Evolutionary conservation across 2,329 filamentous ascomycete genomes (phyloP), one percentile per base, ranked within the genome.

Genomic region (Epichloe festucae): DNA sequence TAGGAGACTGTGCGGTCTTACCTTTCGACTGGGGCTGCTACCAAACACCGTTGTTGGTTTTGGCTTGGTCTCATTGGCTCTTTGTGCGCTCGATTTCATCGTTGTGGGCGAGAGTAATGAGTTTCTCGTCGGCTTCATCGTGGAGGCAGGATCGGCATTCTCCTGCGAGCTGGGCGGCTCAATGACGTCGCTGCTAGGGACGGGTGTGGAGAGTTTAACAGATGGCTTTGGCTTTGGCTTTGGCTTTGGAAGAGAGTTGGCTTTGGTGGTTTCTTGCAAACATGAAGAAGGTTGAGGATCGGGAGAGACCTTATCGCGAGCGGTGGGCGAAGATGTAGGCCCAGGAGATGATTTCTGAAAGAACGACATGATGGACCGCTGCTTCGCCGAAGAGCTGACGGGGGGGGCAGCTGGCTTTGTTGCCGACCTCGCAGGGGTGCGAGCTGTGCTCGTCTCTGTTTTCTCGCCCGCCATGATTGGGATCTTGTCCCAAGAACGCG

Each of bases 11-110:
- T 45, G 23, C 21, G n/a, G 34, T 23, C 58, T 55, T 73, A 89
- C 89, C 77, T 89, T 89, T 62, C 89, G 81, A 15, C 84, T 83
- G 1, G 90, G 89, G 62, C 89, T 95, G 63, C 82, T 85, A 3
- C 71, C 73, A 46, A 72, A 62, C 36, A 58, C 66, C 49, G 67
- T 46, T 35, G 53, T 51, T 38, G 52, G 43, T 35, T 54, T 51
- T 38, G 52, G 43, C 3, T 45, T 40, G 2, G 34, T 42, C 4
- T 47, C 15, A 8, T 49, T 41, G 15, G 45, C 38, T 2, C 23
- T 17, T 31, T 48, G 48, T 66, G 61, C 69, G 63, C 42, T 64
- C 67, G 54, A 48, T 15, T 47, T 52, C 55, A 55, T 51, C n/a
- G 35, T 43, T 14, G 63, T 55, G 46, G 67, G 63, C 50, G 67